A percentile compares a stretch with the other conserved stretches of the same genome.
These are phyloP conservation scores for Ilex aquifolium DNA, from an alignment of 257 asterid genomes.

Conservation along the genomic window DNA sequence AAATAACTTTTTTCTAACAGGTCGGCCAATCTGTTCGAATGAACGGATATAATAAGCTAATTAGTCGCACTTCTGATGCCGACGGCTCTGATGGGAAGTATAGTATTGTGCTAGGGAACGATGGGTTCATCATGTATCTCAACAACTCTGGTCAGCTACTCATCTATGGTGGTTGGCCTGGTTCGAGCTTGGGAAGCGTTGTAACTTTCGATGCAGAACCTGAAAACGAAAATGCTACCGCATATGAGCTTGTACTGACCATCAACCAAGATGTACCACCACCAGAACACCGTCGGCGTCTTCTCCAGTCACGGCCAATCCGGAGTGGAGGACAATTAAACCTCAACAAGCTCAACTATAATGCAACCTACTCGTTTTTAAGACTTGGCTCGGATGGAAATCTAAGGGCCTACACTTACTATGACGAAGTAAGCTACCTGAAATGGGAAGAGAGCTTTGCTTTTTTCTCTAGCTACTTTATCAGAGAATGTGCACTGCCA, in stretches of 20 bases:
- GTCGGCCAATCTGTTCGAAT: no score
- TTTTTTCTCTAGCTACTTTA: slow-evolving; percentile 12
- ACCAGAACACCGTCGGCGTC: neutral
- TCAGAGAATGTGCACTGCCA: slow-evolving; percentile 15
- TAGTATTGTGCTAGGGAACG: neutral
- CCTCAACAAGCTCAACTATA: slow-evolving; percentile 13
- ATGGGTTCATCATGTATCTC: neutral
- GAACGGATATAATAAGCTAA: neutral
- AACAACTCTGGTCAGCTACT: neutral
- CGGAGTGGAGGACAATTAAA: neutral
- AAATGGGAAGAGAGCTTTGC: slow-evolving; percentile 19
- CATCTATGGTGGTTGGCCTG: neutral
- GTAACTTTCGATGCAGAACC: neutral
- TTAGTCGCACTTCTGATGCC: slow-evolving; percentile 15
- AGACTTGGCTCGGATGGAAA: slow-evolving; percentile 12
- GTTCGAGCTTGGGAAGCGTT: neutral
- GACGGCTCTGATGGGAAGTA: neutral
- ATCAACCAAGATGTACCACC: neutral
- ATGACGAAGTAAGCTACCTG: neutral
- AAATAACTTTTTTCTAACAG: no score
- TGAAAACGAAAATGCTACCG: neutral
- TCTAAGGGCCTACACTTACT: slow-evolving; percentile 14
- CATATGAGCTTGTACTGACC: neutral
- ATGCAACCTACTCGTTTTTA: slow-evolving; percentile 1
- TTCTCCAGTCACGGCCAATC: slow-evolving; percentile 1